These are phyloP conservation scores for Eucalyptus leucophloia DNA, from an alignment of 345 rosid species.

Conservation along the genomic window DNA sequence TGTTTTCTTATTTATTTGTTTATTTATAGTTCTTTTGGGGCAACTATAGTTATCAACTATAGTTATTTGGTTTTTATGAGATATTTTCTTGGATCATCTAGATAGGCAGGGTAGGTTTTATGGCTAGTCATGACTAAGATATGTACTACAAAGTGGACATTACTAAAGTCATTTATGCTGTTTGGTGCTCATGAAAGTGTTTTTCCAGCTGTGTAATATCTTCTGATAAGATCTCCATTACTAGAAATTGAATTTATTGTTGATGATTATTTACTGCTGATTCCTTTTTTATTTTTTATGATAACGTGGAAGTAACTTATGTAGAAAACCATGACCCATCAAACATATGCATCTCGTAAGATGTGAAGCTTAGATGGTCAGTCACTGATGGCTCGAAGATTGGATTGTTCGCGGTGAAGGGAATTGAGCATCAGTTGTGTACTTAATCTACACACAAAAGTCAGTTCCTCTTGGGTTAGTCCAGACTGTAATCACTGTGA, in stretches of 20 bases:
- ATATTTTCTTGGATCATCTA: background rate
- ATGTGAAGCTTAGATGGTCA: background rate
- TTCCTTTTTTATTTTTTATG: background rate
- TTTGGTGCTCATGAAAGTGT: background rate
- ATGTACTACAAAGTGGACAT: background rate
- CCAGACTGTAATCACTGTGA: background rate
- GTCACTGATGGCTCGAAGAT: background rate
- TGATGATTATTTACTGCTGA: background rate
- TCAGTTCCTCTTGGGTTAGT: background rate
- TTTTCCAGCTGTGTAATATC: background rate
- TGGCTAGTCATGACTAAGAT: background rate
- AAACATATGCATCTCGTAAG: background rate
- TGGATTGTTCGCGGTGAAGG: background rate
- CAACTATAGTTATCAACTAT: background rate
- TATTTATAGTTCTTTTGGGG: background rate
- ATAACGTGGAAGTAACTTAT: background rate
- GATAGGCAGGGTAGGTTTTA: background rate
- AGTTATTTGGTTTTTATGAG: background rate
- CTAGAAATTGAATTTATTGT: background rate
- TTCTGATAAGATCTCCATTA: background rate
- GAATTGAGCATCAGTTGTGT: background rate
- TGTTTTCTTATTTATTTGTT: background rate
- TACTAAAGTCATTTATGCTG: background rate
- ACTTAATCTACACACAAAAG: background rate
- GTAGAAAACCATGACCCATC: background rate